These are phyloP conservation scores for Yamadazyma ubonensis DNA, from an alignment of 805 yeast genomes.

Conservation along the genomic window DNA sequence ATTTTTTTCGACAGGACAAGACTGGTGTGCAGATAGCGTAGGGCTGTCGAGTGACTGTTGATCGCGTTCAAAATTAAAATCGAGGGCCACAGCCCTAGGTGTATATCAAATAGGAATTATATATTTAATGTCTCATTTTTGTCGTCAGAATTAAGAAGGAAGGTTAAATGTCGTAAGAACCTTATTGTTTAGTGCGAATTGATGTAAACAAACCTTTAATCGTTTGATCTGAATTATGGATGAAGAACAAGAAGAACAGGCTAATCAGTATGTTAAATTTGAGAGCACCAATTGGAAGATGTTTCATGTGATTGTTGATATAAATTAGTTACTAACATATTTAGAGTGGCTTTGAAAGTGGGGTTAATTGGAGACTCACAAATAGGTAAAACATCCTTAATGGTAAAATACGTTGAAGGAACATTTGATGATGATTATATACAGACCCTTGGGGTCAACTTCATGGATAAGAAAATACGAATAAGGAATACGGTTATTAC, in stretches of 20 bases:
- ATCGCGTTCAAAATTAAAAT: not conserved
- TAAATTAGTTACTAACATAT: constrained; percentile 27
- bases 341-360: constrained; percentile 69
- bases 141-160: too few species aligned
- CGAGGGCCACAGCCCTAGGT: constrained; percentile 9
- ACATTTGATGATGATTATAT: constrained; percentile 88
- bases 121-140: too few species aligned
- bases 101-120: too few species aligned
- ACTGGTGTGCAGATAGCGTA: constrained; percentile 3
- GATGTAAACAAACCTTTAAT: constrained; percentile 7
- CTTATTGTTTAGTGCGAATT: not conserved
- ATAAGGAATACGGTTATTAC: constrained; percentile 85
- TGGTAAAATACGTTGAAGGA: constrained; percentile 97
- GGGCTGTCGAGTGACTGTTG: constrained; percentile 6
- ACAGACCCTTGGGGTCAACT: constrained; percentile 93
- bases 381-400: constrained; percentile 91
- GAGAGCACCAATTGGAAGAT: too few species aligned
- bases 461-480: constrained; percentile 85
- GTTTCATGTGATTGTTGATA: too few species aligned
- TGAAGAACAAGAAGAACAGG: constrained; percentile 12
- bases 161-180: not conserved
- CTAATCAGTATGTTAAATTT: constrained; percentile 19
- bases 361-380: constrained; percentile 96
- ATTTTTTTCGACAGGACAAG: constrained; percentile 6
- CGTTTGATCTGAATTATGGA: constrained; percentile 11